Base-by-base conservation (phyloP, 2,329 filamentous ascomycete species). In the Septoria linicola region DNA sequence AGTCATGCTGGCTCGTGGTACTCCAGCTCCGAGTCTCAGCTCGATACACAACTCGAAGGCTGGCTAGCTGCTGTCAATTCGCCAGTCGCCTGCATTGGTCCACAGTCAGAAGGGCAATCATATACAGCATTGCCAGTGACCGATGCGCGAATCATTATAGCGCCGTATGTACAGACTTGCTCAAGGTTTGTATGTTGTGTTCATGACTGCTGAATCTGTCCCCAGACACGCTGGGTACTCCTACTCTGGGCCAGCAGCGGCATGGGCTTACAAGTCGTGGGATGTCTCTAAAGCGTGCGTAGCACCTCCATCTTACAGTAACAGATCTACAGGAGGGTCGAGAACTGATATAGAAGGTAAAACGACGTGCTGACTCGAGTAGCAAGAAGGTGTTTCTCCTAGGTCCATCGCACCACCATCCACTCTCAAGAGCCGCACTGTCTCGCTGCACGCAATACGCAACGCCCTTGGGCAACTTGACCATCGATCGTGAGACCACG, bases 1-100 rank as follows among this genome's bases (percentile, higher is more conserved):
- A 82, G 78, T 49, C 93, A 97, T 69, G 90, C 92, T 17, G 88
- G 88, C 32, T 86, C 83, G 14, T 99, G 93, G 93, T 99, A 99
- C 68, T 78, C 83, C 5, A 78, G 78, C 41, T 77, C 83, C 53
- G 72, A 78, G 4, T 66, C 69, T 1, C 70, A 71, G n/a, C 80
- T 97, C 43, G 80, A 80, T 2, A 63, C 67, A 5, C 79, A 95
- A 72, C 84, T 99, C 4, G 82, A 93, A 51, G 70, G 72, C 42
- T 96, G 83, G 79, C 78, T 97, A n/a, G 74, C 73, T 31, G 73
- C 80, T 31, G 91, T 96, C 6, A 86, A 88, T 2, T 69, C 76
- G 41, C 77, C 79, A 1, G 73, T 93, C 34, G 76, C 85, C 25
- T 83, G 79, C 37, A 75, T 84, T 51, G 80, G 80, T 11, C 68